phyloP scores from a whole-genome alignment of 306 rosid genomes.

The Vigna hirtella region DNA sequence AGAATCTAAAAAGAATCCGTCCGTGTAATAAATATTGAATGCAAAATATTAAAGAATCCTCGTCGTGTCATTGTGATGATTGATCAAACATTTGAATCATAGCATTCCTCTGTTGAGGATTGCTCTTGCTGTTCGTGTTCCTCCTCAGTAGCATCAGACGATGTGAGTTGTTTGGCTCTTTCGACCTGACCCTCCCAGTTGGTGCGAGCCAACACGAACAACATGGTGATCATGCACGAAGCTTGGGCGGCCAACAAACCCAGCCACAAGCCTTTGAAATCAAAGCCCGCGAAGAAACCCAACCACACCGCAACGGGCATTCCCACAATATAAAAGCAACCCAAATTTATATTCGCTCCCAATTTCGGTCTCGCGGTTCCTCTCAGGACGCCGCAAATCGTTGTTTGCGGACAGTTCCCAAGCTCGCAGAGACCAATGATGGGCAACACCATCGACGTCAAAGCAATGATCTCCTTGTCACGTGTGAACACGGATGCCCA shows the following conservation, averaged over 20 bases:
- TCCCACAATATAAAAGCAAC: constrained; percentile 87
- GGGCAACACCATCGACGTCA: constrained; percentile 77
- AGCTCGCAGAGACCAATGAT: constrained; percentile 87
- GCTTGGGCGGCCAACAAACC: constrained; percentile 87
- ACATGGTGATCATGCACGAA: constrained; percentile 76
- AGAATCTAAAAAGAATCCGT: constrained; percentile 39
- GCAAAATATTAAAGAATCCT: constrained; percentile 40
- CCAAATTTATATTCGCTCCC: constrained; percentile 85
- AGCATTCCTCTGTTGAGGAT: background rate
- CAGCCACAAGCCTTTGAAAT: constrained; percentile 83
- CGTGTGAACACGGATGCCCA: constrained; percentile 89
- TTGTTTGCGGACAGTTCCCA: constrained; percentile 94
- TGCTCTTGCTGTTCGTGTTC: background rate
- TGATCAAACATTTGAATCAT: constrained; percentile 50
- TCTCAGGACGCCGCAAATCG: constrained; percentile 86
- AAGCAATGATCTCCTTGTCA: constrained; percentile 66
- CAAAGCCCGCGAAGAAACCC: constrained; percentile 72
- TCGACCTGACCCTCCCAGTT: constrained; percentile 76
- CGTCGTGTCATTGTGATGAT: background rate
- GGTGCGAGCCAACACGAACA: constrained; percentile 67
- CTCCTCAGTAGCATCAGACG: constrained; percentile 39
- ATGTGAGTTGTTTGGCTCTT: constrained; percentile 73
- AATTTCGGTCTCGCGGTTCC: constrained; percentile 87
- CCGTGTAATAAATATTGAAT: constrained; percentile 10
- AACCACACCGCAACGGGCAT: constrained; percentile 86